Evolutionary conservation across 1,284 basidiomycete genomes (phyloP), one percentile per base, ranked within the genome.

Genomic region (Trametes hirsuta): DNA sequence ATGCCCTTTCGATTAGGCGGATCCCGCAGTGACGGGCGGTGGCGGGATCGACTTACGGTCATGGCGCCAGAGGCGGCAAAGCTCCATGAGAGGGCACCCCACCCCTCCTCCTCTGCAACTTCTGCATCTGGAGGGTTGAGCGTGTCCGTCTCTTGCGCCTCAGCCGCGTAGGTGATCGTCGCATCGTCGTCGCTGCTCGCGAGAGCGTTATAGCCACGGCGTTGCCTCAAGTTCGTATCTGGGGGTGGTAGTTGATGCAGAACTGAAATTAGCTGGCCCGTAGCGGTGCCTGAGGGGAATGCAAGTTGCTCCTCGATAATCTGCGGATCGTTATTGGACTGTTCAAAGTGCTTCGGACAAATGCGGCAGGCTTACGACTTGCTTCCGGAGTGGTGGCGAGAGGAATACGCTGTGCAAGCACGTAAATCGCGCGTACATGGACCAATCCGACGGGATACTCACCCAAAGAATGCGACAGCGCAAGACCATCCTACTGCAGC

Each of bases 251-350:
- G 74, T 62, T 84, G 75, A 69, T 98, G 95, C n/a, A 98, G 81
- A 10, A 98, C 91, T 1, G 93, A 90, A 48, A 98, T 95, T 18
- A 98, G 81, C 70, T 98, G 96, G 1, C 96, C 97, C 0, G 96
- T 98, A 0, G 96, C 96, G n/a, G 93, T 97, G 22, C 97, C 97
- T 0, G 92, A 95, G 0, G 96, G 96, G 67, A 98, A 98, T 0
- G 92, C 82, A 14, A 98, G 85, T 73, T 97, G 89, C 73, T 98
- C 96, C 72, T 95, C 90, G 45, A 98, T 87, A 59, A 98, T 96
- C 88, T 94, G 25, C n/a, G 3, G 44, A 22, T 30, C 30, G 30
- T 37, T 12, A 41, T 18, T 22, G 4, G 24, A 24, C 14, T n/a
- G 30, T 4, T 21, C 3, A 40, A 6, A 12, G 2, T 11, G 40